Evolutionary conservation across 805 yeast species (phyloP).

Genomic region (Metschnikowia henanensis): DNA sequence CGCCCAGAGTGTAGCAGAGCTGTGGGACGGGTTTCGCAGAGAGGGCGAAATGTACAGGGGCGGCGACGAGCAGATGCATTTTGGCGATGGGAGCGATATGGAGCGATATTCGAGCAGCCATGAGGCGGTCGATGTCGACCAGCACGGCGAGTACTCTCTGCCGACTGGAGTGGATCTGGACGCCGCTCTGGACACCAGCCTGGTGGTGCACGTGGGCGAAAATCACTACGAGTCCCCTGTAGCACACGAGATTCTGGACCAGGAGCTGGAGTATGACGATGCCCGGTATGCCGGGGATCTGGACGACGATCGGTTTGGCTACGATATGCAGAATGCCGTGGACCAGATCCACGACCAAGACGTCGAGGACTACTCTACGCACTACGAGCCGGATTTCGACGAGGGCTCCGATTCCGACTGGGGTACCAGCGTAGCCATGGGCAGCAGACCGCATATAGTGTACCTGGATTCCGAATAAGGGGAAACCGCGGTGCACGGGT

Average conservation of each 20-base stretch:
- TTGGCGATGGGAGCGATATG: neutral
- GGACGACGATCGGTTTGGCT: neutral
- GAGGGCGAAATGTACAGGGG: conserved; percentile 9
- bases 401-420: conserved; percentile 8
- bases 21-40: conserved; percentile 13
- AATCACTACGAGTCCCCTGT: too few species aligned
- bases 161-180: neutral
- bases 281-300: neutral
- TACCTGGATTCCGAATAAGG: conserved; percentile 16
- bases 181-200: neutral
- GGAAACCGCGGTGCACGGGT: too few species aligned
- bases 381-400: conserved; percentile 7
- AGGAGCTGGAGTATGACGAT: neutral
- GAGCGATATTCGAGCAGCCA: neutral
- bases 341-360: conserved; percentile 13
- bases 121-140: neutral
- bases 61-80: neutral
- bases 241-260: neutral
- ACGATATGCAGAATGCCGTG: conserved; percentile 9
- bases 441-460: conserved; percentile 7
- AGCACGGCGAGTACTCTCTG: neutral
- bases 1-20: conserved; percentile 6
- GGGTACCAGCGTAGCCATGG: conserved; percentile 8
- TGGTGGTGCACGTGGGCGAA: neutral
- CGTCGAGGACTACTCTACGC: conserved; percentile 8